Conservation (phyloP, 2,329 filamentous ascomycete genomes). For the Aquanectria penicillioides region DNA sequence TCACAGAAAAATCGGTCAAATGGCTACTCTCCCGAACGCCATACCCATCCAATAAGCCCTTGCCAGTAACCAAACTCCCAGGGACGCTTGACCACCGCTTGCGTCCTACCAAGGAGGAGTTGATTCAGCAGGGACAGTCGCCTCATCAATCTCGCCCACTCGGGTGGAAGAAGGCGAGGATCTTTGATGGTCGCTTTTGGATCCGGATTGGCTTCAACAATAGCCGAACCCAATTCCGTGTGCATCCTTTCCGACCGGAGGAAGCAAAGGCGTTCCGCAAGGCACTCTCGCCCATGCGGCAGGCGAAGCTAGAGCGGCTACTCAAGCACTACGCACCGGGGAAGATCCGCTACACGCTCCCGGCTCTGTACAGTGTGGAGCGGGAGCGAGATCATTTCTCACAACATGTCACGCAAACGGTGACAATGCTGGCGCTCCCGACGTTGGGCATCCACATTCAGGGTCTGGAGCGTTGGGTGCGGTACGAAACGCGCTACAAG, state of each 20-base stretch:
- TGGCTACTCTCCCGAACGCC: conserved; percentile 61
- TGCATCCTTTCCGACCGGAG: conserved; percentile 58
- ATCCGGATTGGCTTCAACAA: conserved; percentile 58
- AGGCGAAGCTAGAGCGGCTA: conserved; percentile 50
- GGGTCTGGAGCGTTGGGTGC: conserved; percentile 58
- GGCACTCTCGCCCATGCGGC: conserved; percentile 47
- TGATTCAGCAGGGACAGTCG: conserved; percentile 9
- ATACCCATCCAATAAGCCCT: conserved; percentile 52
- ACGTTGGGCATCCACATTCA: conserved; percentile 61
- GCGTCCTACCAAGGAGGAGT: conserved; percentile 19
- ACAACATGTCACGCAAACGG: conserved; percentile 37
- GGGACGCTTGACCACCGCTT: conserved; percentile 32
- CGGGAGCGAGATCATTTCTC: conserved; percentile 38
- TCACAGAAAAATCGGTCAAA: conserved; percentile 29
- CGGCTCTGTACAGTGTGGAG: conserved; percentile 62
- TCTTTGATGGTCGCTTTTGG: conserved; percentile 74
- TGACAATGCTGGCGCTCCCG: conserved; percentile 62
- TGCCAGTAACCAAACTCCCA: conserved; percentile 40
- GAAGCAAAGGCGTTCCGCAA: conserved; percentile 60
- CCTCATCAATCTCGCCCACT: conserved; percentile 40
- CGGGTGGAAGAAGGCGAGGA: conserved; percentile 45
- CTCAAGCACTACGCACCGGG: conserved; percentile 63
- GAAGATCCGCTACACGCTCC: conserved; percentile 65
- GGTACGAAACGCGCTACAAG: conserved; percentile 61
- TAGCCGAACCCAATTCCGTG: conserved; percentile 51